Base-by-base conservation (phyloP, 768 basidiomycete genomes). In the Tylopilus balloui region DNA sequence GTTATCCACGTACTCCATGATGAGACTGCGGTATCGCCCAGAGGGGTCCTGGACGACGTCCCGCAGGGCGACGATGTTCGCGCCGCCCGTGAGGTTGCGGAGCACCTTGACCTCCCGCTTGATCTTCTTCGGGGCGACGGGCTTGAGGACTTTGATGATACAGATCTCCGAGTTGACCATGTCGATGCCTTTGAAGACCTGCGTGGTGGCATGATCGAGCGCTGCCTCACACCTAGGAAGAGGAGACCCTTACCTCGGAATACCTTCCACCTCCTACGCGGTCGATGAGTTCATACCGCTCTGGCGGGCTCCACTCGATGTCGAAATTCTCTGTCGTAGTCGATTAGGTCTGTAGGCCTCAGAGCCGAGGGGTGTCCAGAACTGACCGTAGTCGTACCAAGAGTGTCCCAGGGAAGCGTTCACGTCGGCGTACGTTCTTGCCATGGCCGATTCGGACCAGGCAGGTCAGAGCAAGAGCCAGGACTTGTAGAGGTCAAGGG, bases 41-140 rank as follows among this genome's bases (percentile, higher is more conserved):
- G 78, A 74, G n/a, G 76, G 71, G 62, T 87, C 84, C 50, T 81
- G 71, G 10, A 86, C 84, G 34, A 86, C 81, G 60, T 87, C 85
- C 57, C 83, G 66, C 48, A 87, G 61, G 4, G 71, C 75, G 53
- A 87, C 75, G 47, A 86, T 73, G 69, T 86, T 87, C n/a, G 82
- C 78, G 3, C 83, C 84, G 8, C 85, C 84, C 8, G 80, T 76
- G 23, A 87, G 62, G 64, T 85, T 84, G 51, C 79, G 77, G 42
- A 87, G 68, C 50, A 86, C 80, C 70, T 86, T 86, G 67, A 87
- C 81, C 66, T 87, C 85, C 25, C 84, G 74, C 69, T 84, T 83
- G 64, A 86, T 80, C 72, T 86, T 86, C 75, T 78, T 66, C 73
- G 59, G 49, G 32, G 68, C 82, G 35, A 86, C 83, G 20, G 84